These are phyloP conservation scores for Wallacemonas sp. DNA, from an alignment of 208 protist genomes.

Conservation along the genomic window DNA sequence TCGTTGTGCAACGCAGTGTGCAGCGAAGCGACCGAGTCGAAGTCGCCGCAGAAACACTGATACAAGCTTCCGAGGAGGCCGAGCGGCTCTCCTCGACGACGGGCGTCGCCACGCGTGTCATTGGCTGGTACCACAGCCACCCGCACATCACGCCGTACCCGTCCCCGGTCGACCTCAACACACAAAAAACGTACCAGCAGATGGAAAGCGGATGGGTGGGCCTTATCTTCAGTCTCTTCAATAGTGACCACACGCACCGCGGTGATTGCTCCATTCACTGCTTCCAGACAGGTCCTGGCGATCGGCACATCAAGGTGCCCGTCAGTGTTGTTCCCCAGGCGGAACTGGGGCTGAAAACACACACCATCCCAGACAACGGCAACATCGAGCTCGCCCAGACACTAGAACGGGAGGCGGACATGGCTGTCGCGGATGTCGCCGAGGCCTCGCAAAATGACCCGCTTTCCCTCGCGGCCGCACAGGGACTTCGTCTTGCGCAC, in stretches of 20 bases:
- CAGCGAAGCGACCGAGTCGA: slow-evolving; percentile 79
- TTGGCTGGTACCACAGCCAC: slow-evolving; percentile 92
- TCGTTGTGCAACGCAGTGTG: slow-evolving; percentile 59
- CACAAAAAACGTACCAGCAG: slow-evolving; percentile 75
- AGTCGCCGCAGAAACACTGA: slow-evolving; percentile 47
- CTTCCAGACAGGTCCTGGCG: slow-evolving; percentile 51
- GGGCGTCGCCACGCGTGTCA: slow-evolving; percentile 38
- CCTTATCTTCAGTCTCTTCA: slow-evolving; percentile 84
- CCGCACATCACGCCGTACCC: slow-evolving; percentile 74
- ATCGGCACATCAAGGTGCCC: slow-evolving; percentile 44
- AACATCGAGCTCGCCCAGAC: background rate
- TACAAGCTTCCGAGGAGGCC: slow-evolving; percentile 52
- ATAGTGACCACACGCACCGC: slow-evolving; percentile 32
- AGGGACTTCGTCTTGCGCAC: slow-evolving; percentile 37
- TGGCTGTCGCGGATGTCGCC: background rate
- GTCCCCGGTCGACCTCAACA: slow-evolving; percentile 68
- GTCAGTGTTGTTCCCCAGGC: slow-evolving; percentile 26
- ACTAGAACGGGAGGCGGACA: background rate
- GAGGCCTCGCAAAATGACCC: slow-evolving; percentile 17
- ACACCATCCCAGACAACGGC: slow-evolving; percentile 7
- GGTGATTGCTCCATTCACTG: slow-evolving; percentile 57
- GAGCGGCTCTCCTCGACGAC: slow-evolving; percentile 34
- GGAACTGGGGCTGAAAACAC: slow-evolving; percentile 8
- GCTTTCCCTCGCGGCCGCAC: slow-evolving; percentile 27
- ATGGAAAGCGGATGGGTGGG: slow-evolving; percentile 81